phyloP scores from a whole-genome alignment of 352 stramenopile species.

The Phytopythium aichiense region DNA sequence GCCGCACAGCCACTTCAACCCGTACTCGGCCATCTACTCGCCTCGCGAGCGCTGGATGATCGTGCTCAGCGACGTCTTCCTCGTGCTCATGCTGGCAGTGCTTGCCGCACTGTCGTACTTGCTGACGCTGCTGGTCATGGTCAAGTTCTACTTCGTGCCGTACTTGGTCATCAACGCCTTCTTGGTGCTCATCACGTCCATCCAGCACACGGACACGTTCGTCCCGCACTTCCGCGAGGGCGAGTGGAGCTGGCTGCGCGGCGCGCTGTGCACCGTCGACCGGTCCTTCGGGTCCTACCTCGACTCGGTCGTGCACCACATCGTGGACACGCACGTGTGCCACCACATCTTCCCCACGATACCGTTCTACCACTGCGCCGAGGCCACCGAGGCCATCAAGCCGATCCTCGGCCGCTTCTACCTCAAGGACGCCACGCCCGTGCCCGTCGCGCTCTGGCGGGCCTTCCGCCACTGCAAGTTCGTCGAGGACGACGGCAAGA shows the following conservation, averaged over 20 bases:
- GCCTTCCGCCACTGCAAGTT: constrained; percentile 93
- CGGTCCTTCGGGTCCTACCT: constrained; percentile 94
- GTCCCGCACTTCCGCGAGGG: constrained; percentile 94
- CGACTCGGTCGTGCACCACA: constrained; percentile 97
- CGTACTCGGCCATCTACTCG: constrained; percentile 93
- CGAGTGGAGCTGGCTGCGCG: constrained; percentile 96
- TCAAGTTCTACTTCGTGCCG: constrained; percentile 94
- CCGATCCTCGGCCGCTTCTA: constrained; percentile 94
- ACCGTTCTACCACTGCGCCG: constrained; percentile 97
- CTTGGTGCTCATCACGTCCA: constrained; percentile 97
- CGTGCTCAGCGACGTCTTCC: constrained; percentile 87
- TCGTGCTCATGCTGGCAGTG: constrained; percentile 65
- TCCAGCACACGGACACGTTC: constrained; percentile 98
- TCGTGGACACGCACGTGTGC: constrained; percentile 96
- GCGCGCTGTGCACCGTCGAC: constrained; percentile 97
- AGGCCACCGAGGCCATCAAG: constrained; percentile 94
- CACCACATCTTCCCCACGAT: constrained; percentile 99
- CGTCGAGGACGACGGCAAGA: constrained; percentile 90
- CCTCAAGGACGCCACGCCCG: constrained; percentile 91
- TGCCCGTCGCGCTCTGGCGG: constrained; percentile 89
- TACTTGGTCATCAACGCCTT: constrained; percentile 96
- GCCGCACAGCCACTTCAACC: constrained; percentile 94
- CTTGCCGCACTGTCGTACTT: constrained; percentile 54
- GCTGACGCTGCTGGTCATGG: constrained; percentile 81
- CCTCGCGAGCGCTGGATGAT: constrained; percentile 92